Base-by-base conservation (phyloP, 257 asterid species). In the Agastache rugosa region DNA sequence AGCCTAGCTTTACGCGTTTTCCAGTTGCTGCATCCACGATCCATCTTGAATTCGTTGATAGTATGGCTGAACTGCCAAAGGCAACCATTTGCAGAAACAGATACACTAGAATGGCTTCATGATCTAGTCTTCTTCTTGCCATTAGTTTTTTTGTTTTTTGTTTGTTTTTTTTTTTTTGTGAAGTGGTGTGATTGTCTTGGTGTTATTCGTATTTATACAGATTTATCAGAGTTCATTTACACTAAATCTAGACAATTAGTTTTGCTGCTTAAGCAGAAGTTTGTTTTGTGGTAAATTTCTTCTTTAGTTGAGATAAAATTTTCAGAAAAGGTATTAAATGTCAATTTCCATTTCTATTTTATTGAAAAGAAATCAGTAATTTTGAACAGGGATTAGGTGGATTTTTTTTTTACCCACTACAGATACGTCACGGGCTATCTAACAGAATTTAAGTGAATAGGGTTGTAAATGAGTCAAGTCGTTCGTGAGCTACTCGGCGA, bases 31-130 rank as follows among this genome's bases (percentile, higher is more conserved):
- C 75, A 22, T 87, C 83, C 5, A 85, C 66, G 10, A 91, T 91
- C 92, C 92, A 87, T 27, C 92, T 81, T 15, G 93, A 86, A 15
- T 50, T 86, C 3, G 92, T 86, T 0, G 85, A 82, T 3, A 91
- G 87, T 44, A 85, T 81, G 61, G 62, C 47, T 1, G 90, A 56
- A 77, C 63, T 63, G 63, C 82, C 76, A 15, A 72, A 15, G 48
- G 64, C 5, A n/a, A 71, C 6, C 10, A 75, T 20, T 62, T 74
- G 76, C 2, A 75, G n/a, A n/a, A n/a, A n/a, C n/a, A n/a, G n/a
- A n/a, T n/a, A 3, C 5, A 45, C 20, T 17, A 71, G 31, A 72
- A 63, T 50, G 20, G 35, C 35, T 41, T 39, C 3, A 19, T 4
- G 1, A 11, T 22, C n/a, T 1, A 11, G 60, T 31, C 0, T 60